phyloP scores from a whole-genome alignment of 78 protist species.

The Ministeria vibrans region DNA sequence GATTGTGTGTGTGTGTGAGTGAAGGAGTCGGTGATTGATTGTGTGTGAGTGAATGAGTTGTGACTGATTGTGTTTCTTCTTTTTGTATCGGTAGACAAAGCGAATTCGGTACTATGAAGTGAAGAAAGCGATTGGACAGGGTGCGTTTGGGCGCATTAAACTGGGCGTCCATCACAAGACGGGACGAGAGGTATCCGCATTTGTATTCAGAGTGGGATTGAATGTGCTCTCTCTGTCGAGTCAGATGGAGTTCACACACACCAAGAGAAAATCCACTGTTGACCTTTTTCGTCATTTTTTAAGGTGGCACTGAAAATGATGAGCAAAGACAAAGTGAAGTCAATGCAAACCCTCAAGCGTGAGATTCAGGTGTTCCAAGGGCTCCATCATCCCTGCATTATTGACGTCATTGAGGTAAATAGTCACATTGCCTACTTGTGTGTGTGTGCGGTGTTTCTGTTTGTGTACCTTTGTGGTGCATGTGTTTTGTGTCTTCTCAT shows the following conservation, averaged over 20 bases:
- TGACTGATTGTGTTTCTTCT: neutral
- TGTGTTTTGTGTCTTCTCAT: too few relatives aligned
- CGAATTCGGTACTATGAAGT: neutral
- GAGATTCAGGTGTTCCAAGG: neutral
- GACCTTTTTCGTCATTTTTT: neutral
- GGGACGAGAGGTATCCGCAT: neutral
- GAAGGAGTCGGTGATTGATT: too few relatives aligned
- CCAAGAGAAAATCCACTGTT: neutral
- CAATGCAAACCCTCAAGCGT: neutral
- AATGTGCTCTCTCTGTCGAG: too few relatives aligned
- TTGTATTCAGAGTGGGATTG: neutral
- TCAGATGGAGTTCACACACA: too few relatives aligned
- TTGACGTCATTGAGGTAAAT: too few relatives aligned
- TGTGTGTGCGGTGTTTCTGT: too few relatives aligned
- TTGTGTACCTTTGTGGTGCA: too few relatives aligned
- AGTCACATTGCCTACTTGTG: too few relatives aligned
- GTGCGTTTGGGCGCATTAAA: neutral
- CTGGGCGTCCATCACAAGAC: neutral
- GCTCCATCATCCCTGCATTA: too few relatives aligned
- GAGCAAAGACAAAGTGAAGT: neutral
- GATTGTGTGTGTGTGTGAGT: too few relatives aligned
- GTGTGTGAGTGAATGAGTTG: too few relatives aligned
- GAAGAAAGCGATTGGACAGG: neutral
- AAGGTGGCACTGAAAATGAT: neutral
- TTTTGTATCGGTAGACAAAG: neutral